phyloP scores from a whole-genome alignment of 1,139 yeast genomes.

The Debaryomyces subglobosus region DNA sequence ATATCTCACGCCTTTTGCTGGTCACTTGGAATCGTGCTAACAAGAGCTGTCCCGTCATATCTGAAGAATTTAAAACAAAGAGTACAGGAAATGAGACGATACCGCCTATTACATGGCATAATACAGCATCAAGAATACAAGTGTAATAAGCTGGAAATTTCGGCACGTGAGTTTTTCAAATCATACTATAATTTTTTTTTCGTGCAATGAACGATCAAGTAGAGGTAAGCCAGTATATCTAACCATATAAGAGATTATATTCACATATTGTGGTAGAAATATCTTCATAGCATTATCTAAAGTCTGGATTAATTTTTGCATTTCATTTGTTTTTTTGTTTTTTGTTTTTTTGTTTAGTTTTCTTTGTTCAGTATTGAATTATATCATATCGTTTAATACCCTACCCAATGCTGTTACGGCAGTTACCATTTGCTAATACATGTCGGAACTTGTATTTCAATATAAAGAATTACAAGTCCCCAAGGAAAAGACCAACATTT shows the following conservation, averaged over 20 bases:
- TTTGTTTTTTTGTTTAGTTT: constrained; percentile 6
- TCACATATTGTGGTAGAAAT: not conserved
- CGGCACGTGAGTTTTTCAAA: not conserved
- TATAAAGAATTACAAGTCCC: constrained; percentile 21
- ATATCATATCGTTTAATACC: constrained; percentile 6
- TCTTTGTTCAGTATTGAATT: not conserved
- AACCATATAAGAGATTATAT: not conserved
- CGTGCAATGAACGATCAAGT: not conserved
- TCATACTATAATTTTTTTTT: constrained; percentile 2
- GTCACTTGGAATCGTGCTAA: too few relatives aligned
- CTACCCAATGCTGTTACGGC: constrained; percentile 24
- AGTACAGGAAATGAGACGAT: too few relatives aligned
- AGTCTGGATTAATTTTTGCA: not conserved
- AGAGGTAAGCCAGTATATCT: not conserved
- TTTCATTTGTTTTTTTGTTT: constrained; percentile 2
- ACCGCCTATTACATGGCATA: too few relatives aligned
- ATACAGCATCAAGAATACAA: too few relatives aligned
- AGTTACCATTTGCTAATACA: constrained; percentile 23
- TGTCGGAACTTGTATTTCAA: constrained; percentile 25
- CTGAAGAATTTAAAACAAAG: too few relatives aligned
- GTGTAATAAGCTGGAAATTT: not conserved
- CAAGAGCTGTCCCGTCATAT: too few relatives aligned
- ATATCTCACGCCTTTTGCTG: too few relatives aligned
- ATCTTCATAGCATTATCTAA: not conserved
- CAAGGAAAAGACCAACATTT: constrained; percentile 21